phyloP scores from a whole-genome alignment of 2,329 filamentous ascomycete species.

The Fusarium begoniae region DNA sequence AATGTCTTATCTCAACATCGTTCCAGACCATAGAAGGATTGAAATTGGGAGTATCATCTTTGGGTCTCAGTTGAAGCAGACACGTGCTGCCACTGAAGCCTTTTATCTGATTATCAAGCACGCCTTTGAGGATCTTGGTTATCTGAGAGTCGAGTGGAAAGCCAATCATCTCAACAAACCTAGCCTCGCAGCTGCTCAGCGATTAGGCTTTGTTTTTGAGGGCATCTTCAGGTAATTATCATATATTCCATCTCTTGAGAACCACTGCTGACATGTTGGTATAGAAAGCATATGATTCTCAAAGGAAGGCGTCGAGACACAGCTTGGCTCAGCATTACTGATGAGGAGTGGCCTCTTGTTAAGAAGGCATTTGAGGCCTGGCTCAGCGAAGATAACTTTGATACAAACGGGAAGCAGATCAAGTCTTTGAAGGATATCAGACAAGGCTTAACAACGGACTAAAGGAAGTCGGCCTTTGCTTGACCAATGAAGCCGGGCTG shows the following conservation, averaged over 20 bases:
- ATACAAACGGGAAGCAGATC: slow-evolving; percentile 61
- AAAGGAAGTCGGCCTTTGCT: not conserved
- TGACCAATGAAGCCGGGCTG: not conserved
- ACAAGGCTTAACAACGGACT: not conserved
- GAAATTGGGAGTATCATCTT: slow-evolving; percentile 68
- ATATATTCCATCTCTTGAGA: rapidly evolving
- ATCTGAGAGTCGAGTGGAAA: slow-evolving; percentile 71
- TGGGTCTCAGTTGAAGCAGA: slow-evolving; percentile 60
- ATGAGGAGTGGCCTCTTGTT: slow-evolving; percentile 64
- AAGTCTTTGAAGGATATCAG: slow-evolving; percentile 51
- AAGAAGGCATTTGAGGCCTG: slow-evolving; percentile 61
- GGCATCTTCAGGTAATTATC: slow-evolving; percentile 60
- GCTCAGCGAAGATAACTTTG: slow-evolving; percentile 65
- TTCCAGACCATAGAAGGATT: slow-evolving; percentile 57
- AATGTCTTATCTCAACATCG: slow-evolving; percentile 57
- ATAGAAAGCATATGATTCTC: slow-evolving; percentile 65
- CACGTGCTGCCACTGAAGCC: slow-evolving; percentile 65
- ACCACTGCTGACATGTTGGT: not conserved
- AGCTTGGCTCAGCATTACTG: slow-evolving; percentile 66
- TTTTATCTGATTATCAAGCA: slow-evolving; percentile 64
- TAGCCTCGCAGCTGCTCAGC: slow-evolving; percentile 62
- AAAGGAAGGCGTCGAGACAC: slow-evolving; percentile 68
- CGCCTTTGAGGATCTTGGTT: slow-evolving; percentile 62
- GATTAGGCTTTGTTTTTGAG: slow-evolving; percentile 68
- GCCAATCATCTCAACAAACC: slow-evolving; percentile 65